Evolutionary conservation across 768 basidiomycete species (phyloP).

Genomic region (Tephrocybe sp.): DNA sequence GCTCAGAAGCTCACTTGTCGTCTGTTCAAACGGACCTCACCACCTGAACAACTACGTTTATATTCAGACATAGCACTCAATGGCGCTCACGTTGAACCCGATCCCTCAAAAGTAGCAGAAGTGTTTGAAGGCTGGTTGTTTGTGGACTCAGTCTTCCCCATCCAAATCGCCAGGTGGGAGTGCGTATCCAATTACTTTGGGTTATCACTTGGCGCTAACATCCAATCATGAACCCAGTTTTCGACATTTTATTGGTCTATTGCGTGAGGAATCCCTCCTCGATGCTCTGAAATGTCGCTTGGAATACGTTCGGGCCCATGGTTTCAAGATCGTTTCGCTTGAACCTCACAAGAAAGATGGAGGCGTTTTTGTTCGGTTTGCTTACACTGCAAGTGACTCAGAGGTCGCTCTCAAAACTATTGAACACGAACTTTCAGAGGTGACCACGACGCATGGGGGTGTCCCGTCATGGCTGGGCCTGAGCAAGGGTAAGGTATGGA

Average conservation of each 20-base stretch:
- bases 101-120: not conserved
- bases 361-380: slow-evolving; percentile 80
- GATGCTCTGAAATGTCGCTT: slow-evolving; percentile 47
- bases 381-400: slow-evolving; percentile 43
- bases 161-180: slow-evolving; percentile 74
- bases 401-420: slow-evolving; percentile 47
- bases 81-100: not conserved
- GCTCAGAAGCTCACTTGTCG: not conserved
- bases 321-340: slow-evolving; percentile 62
- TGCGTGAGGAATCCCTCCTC: slow-evolving; percentile 61
- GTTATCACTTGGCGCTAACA: slow-evolving; percentile 4
- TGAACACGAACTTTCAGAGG: slow-evolving; percentile 44
- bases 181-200: slow-evolving; percentile 33
- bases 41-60: not conserved
- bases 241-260: slow-evolving; percentile 61
- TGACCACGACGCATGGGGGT: slow-evolving; percentile 49
- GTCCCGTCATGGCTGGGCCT: slow-evolving; percentile 65
- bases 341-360: slow-evolving; percentile 78
- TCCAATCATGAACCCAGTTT: slow-evolving; percentile 37
- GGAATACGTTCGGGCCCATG: slow-evolving; percentile 48
- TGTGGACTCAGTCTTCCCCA: slow-evolving; percentile 78
- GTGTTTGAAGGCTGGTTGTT: slow-evolving; percentile 50
- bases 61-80: not conserved
- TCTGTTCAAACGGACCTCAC: not conserved
- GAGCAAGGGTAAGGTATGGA: slow-evolving; percentile 55